phyloP scores from a whole-genome alignment of 163 green algal species.

The Volvox carteri region DNA sequence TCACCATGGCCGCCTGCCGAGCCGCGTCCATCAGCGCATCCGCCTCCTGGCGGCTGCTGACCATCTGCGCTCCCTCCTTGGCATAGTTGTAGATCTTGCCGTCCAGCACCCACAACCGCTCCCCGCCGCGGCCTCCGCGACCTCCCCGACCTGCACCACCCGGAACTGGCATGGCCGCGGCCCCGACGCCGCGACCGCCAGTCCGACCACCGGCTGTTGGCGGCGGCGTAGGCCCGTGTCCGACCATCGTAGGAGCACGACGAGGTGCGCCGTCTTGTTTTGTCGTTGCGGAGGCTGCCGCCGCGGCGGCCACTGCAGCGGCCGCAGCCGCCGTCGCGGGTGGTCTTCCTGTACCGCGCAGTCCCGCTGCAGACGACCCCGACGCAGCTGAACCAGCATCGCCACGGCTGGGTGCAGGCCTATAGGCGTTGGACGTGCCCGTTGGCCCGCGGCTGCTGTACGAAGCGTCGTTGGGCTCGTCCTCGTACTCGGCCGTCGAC shows the following conservation, averaged over 20 bases:
- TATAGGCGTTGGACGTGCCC: background rate
- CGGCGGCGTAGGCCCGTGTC: background rate
- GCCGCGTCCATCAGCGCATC: constrained; percentile 59
- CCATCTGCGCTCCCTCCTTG: constrained; percentile 76
- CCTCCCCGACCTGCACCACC: constrained; percentile 27
- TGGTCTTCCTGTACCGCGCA: background rate
- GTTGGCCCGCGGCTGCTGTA: constrained; percentile 1
- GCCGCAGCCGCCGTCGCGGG: no score
- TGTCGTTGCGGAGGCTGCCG: background rate
- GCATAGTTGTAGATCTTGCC: constrained; percentile 87
- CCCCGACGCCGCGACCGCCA: background rate
- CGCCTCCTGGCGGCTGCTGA: constrained; percentile 61
- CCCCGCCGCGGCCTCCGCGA: constrained; percentile 25
- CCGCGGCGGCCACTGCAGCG: background rate
- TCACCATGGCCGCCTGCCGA: constrained; percentile 46
- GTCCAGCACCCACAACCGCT: constrained; percentile 79
- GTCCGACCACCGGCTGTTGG: background rate
- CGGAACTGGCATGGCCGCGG: background rate
- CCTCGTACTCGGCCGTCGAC: constrained; percentile 24
- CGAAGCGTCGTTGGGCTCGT: constrained; percentile 43
- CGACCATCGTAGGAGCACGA: background rate
- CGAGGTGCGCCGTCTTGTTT: background rate
- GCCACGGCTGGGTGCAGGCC: background rate
- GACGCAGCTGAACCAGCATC: background rate
- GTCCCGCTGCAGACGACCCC: background rate